Conservation (phyloP, 176 grass and related monocot species). For the Cocos nucifera region DNA sequence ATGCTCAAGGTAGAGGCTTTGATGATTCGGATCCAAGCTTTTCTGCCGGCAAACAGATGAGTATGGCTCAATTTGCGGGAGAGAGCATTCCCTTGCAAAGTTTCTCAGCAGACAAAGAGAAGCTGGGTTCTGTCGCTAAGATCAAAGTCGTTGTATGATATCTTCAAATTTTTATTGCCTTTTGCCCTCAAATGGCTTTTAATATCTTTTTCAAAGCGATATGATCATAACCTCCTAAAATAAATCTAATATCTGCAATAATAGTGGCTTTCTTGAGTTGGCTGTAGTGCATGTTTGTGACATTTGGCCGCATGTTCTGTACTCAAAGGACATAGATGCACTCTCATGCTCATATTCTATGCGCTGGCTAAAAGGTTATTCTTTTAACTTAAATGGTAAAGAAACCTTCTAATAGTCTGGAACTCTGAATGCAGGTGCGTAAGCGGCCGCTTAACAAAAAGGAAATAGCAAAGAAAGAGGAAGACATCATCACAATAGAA, state of each 20-base stretch:
- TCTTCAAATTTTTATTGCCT: conserved; percentile 5
- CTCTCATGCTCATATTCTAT: no score
- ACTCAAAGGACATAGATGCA: no score
- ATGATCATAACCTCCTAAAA: no score
- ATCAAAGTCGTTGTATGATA: conserved; percentile 98
- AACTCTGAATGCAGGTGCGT: conserved; percentile 51
- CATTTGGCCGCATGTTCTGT: no score
- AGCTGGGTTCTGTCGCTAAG: conserved; percentile 65
- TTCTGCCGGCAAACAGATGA: conserved; percentile 32
- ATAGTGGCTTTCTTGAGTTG: no score
- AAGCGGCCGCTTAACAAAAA: conserved; percentile 98
- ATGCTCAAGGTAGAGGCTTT: conserved; percentile 35
- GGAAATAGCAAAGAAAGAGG: conserved; percentile 88
- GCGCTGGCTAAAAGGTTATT: no score
- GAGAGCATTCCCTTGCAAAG: conserved; percentile 47
- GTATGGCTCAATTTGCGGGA: conserved; percentile 15
- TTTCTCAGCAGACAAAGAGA: conserved; percentile 66
- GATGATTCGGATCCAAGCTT: conserved; percentile 54
- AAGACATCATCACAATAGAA: conserved; percentile 94
- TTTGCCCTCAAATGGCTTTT: background rate
- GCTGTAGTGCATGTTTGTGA: no score
- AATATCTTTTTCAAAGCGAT: no score
- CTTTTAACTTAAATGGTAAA: no score
- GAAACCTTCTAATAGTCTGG: background rate
- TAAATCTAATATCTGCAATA: no score